Percentiles rank a stretch among this genome's conserved stretches.
Conservation (phyloP, 2,329 filamentous ascomycete genomes). For the Aspergillus felis region DNA sequence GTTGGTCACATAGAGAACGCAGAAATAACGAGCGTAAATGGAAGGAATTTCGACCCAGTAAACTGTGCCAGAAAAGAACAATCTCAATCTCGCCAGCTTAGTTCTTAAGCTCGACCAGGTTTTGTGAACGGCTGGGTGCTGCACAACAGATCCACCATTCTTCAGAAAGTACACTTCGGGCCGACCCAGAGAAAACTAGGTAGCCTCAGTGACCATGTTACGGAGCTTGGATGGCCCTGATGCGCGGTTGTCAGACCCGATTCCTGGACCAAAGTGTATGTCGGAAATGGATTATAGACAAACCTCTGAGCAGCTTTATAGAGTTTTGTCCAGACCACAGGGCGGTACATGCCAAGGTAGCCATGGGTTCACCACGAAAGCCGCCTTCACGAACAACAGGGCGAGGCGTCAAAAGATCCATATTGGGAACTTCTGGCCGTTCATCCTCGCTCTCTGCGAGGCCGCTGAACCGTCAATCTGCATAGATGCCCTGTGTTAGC, state of each 20-base stretch:
- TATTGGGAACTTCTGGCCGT: slow-evolving; percentile 57
- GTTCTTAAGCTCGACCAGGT: slow-evolving; percentile 14
- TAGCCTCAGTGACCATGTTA: slow-evolving; percentile 28
- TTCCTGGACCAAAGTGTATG: background rate
- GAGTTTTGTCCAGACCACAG: slow-evolving; percentile 29
- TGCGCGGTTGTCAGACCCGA: background rate
- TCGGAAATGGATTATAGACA: slow-evolving; percentile 2
- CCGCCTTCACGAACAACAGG: slow-evolving; percentile 36
- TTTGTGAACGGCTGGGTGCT: slow-evolving; percentile 10
- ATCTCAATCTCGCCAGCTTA: slow-evolving; percentile 15
- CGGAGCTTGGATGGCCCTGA: slow-evolving; percentile 45
- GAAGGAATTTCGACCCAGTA: slow-evolving; percentile 10
- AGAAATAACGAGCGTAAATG: slow-evolving; percentile 4
- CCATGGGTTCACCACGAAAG: slow-evolving; percentile 31
- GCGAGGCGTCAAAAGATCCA: slow-evolving; percentile 55
- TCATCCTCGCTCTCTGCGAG: slow-evolving; percentile 84
- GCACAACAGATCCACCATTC: slow-evolving; percentile 21
- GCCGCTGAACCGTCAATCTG: slow-evolving; percentile 86
- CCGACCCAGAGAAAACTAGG: slow-evolving; percentile 22
- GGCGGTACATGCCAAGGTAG: slow-evolving; percentile 28
- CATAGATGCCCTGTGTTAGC: slow-evolving; percentile 3
- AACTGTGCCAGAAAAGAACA: slow-evolving; percentile 13
- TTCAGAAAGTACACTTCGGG: slow-evolving; percentile 25
- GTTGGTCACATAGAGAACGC: background rate
- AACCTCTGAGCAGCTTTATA: slow-evolving; percentile 39